Conservation (phyloP, 2,329 filamentous ascomycete species). For the Calycina marina region DNA sequence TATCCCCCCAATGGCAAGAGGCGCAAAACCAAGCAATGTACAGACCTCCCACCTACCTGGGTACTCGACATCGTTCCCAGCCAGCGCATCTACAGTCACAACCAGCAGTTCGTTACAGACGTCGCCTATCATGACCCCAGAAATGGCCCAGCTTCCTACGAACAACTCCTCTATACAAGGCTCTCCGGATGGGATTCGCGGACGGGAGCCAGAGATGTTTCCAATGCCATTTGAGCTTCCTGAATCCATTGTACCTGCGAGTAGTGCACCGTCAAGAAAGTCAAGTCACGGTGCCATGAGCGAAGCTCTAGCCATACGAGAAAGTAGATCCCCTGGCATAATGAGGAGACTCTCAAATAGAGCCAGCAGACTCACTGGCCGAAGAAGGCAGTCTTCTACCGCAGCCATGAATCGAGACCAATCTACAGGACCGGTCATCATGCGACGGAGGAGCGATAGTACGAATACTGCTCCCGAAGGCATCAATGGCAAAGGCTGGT, state of each 20-base stretch:
- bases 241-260: constrained; percentile 44
- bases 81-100: constrained; percentile 39
- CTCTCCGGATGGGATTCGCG: constrained; percentile 48
- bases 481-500: constrained; percentile 24
- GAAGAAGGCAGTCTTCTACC: constrained; percentile 65
- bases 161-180: constrained; percentile 49
- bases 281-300: constrained; percentile 49
- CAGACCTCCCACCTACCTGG: constrained; percentile 19
- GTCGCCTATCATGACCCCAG: constrained; percentile 43
- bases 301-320: constrained; percentile 36
- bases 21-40: constrained; percentile 18
- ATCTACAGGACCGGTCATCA: constrained; percentile 77
- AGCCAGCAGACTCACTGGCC: constrained; percentile 51
- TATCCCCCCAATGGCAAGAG: constrained; percentile 4
- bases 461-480: constrained; percentile 53
- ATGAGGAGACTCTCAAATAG: constrained; percentile 78
- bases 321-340: constrained; percentile 44
- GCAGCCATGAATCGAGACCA: constrained; percentile 67
- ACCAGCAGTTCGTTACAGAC: constrained; percentile 37
- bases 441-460: constrained; percentile 80
- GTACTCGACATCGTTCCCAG: constrained; percentile 27
- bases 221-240: constrained; percentile 53
- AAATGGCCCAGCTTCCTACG: constrained; percentile 33
- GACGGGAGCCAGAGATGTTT: constrained; percentile 36
- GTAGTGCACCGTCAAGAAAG: constrained; percentile 37